A percentile compares a stretch with the other conserved stretches of the same genome.
Conservation (phyloP, 2,329 filamentous ascomycete species). For the Emergomyces africanus region DNA sequence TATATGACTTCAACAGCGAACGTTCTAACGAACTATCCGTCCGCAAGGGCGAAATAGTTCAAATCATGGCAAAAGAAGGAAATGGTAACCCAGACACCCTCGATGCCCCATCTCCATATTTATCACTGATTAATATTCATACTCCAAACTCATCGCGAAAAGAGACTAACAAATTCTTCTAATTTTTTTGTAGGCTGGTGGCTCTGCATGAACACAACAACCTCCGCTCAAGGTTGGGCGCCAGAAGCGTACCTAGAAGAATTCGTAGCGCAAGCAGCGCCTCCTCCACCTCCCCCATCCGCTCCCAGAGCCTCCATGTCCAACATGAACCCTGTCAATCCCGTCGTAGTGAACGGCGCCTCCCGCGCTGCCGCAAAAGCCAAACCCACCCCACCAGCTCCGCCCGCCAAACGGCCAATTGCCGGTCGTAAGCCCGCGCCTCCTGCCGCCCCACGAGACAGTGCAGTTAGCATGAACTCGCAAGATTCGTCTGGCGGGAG, state of each 20-base stretch:
- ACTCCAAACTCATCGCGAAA: neutral
- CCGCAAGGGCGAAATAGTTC: slow-evolving; percentile 64
- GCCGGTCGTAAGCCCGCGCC: slow-evolving; percentile 58
- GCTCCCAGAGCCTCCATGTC: slow-evolving; percentile 31
- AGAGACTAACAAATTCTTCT: slow-evolving; percentile 12
- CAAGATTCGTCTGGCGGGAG: slow-evolving; percentile 47
- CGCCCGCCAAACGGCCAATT: slow-evolving; percentile 67
- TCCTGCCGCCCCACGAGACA: slow-evolving; percentile 56
- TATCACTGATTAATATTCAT: neutral
- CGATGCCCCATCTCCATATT: neutral
- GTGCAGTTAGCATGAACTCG: slow-evolving; percentile 34
- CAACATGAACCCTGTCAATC: slow-evolving; percentile 20
- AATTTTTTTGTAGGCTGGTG: slow-evolving; percentile 62
- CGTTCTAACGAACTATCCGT: slow-evolving; percentile 77
- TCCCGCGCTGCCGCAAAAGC: slow-evolving; percentile 34
- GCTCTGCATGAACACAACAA: slow-evolving; percentile 64
- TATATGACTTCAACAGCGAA: slow-evolving; percentile 85
- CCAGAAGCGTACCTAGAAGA: slow-evolving; percentile 92
- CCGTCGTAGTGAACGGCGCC: slow-evolving; percentile 24
- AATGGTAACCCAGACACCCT: slow-evolving; percentile 56
- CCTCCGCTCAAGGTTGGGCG: slow-evolving; percentile 74
- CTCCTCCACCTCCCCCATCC: slow-evolving; percentile 42
- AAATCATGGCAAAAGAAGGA: slow-evolving; percentile 85
- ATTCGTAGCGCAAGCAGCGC: slow-evolving; percentile 41
- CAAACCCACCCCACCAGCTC: slow-evolving; percentile 63